Evolutionary conservation across 129 eudicot species (phyloP), one percentile per base, ranked within the genome.

Genomic region (Rutidosis leptorrhynchoides): DNA sequence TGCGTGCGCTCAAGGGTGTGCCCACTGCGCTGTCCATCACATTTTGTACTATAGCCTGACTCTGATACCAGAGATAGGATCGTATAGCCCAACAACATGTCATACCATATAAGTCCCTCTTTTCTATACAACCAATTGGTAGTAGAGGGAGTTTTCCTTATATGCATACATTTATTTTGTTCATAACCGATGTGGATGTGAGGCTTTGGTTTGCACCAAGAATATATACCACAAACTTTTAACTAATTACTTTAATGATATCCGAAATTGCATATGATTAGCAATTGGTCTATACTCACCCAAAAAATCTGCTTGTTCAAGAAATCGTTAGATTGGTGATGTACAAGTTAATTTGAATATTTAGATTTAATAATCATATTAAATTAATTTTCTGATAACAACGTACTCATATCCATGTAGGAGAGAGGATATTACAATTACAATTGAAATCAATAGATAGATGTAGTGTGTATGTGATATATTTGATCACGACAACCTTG

Each of bases 401-500:
- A n/a, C n/a, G n/a, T n/a, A 37, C 45, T 37, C 45, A 37, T 37
- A 9, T 2, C 4, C 45, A 33, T 33, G 40, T 4, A 37, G 45
- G 45, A 11, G 45, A 15, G 4, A 37, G n/a, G n/a, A 37, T 10
- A 37, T 15, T 37, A 37, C 45, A 8, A 2, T 37, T 37, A 37
- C 45, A 11, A 37, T 37, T 10, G 45, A 37, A 37, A 37, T 10
- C 15, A 37, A 11, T 11, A 37, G n/a, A n/a, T n/a, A n/a, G 45
- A 37, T 37, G 45, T 37, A 37, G 4, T 37, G 3, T 37, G 45
- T 37, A 37, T 5, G 45, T 37, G 45, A 37, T 37, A 37, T 1
- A 78, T 10, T 28, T 20, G 25, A 65, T 77, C 65, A 65, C 49
- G 65, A 78, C 67, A 72, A 29, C 10, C 79, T 73, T 35, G 69